A percentile compares a stretch with the other conserved stretches of the same genome.
These are phyloP conservation scores for Phytopythium aichiense DNA, from an alignment of 352 stramenopile genomes.

Conservation along the genomic window DNA sequence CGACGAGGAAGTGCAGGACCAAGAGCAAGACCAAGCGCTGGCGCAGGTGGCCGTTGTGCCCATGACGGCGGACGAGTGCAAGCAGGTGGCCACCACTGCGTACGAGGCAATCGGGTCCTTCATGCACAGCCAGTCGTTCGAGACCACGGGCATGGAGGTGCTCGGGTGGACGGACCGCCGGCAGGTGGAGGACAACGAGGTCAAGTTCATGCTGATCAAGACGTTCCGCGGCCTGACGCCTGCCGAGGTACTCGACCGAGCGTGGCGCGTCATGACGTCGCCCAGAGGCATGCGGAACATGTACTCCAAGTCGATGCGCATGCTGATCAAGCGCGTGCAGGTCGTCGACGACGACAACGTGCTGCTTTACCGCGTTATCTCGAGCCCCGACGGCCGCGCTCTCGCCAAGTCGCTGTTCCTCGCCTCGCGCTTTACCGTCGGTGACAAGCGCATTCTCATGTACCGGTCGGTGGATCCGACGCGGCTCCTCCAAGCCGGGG, in stretches of 20 bases:
- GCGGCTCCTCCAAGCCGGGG: conserved; percentile 10
- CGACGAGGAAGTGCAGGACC: not conserved
- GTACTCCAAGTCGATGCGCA: conserved; percentile 29
- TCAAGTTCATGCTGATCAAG: conserved; percentile 40
- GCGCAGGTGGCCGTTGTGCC: conserved; percentile 9
- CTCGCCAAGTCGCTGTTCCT: conserved; percentile 47
- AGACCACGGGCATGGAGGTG: conserved; percentile 15
- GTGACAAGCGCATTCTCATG: conserved; percentile 32
- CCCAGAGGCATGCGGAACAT: conserved; percentile 22
- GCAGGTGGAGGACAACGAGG: conserved; percentile 13
- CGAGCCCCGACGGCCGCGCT: conserved; percentile 12
- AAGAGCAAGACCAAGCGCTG: not conserved
- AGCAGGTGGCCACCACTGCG: conserved; percentile 25
- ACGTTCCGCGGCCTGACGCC: conserved; percentile 22
- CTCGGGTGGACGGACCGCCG: conserved; percentile 37
- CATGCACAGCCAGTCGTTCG: conserved; percentile 9
- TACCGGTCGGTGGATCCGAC: conserved; percentile 36
- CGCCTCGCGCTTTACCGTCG: conserved; percentile 33
- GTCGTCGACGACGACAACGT: conserved; percentile 59
- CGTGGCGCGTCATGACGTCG: conserved; percentile 34
- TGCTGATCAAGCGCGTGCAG: conserved; percentile 36
- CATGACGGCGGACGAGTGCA: conserved; percentile 39
- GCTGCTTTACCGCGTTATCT: conserved; percentile 33
- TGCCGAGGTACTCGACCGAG: conserved; percentile 20
- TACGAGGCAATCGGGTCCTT: conserved; percentile 43